phyloP scores from a whole-genome alignment of 2,329 filamentous ascomycete genomes.

The Coccinonectria pachysandricola region DNA sequence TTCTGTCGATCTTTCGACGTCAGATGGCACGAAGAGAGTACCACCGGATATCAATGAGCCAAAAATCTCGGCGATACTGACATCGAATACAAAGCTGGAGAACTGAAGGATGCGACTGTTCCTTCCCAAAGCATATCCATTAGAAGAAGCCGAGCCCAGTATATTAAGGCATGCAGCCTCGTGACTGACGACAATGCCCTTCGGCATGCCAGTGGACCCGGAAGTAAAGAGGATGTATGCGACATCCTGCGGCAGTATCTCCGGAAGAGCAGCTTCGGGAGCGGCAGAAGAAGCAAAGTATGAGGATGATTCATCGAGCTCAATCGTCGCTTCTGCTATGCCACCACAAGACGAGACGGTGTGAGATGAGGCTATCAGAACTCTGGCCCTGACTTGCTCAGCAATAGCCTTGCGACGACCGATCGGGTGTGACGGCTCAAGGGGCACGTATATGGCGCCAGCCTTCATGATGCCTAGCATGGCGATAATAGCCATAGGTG shows the following conservation, averaged over 20 bases:
- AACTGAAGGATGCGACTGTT: conserved; percentile 12
- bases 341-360: conserved; percentile 1
- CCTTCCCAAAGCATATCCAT: conserved; percentile 1
- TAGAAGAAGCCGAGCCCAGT: conserved; percentile 1
- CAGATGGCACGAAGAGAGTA: conserved; percentile 28
- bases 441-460: conserved; percentile 19
- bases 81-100: conserved; percentile 27
- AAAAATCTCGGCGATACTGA: conserved; percentile 27
- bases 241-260: not conserved
- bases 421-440: conserved; percentile 28
- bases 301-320: no score
- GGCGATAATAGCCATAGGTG: no score
- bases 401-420: conserved; percentile 1
- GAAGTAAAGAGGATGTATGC: conserved; percentile 42
- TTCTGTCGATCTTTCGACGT: conserved; percentile 26
- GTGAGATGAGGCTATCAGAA: conserved; percentile 1
- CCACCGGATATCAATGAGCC: conserved; percentile 28
- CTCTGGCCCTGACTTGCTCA: not conserved
- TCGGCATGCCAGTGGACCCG: conserved; percentile 43
- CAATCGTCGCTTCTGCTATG: conserved; percentile 1
- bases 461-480: conserved; percentile 24
- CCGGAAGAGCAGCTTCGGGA: no score
- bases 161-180: conserved; percentile 1
- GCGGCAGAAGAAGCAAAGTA: no score
- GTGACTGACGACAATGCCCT: conserved; percentile 33